Evolutionary conservation across 495 filamentous ascomycete species (phyloP).

Genomic region (Daldinia grandis): DNA sequence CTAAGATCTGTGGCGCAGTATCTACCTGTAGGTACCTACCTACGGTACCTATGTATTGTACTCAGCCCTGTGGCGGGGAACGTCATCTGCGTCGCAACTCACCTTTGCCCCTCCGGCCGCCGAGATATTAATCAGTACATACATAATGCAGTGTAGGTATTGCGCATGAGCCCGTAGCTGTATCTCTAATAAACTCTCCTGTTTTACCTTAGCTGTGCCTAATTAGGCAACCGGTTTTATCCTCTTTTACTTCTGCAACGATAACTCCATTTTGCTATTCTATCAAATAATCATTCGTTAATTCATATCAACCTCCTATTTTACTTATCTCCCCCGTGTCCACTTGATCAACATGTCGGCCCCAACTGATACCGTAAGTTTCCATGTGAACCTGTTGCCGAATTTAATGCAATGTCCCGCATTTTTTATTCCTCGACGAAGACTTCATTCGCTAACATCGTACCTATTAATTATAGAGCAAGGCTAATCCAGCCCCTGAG

Average conservation of each 20-base stretch:
- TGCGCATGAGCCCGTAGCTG: conserved; percentile 22
- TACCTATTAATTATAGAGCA: conserved; percentile 23
- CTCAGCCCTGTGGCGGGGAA: conserved; percentile 34
- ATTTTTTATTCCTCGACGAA: background rate
- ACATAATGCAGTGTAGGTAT: background rate
- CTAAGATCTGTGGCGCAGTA: conserved; percentile 23
- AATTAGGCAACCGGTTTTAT: conserved; percentile 11
- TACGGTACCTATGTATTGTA: background rate
- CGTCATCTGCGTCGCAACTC: conserved; percentile 45
- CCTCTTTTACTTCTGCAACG: conserved; percentile 1
- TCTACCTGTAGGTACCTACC: background rate
- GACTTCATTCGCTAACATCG: conserved; percentile 16
- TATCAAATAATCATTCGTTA: conserved; percentile 7
- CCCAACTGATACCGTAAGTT: conserved; percentile 53
- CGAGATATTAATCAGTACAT: conserved; percentile 18
- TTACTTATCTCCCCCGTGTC: background rate
- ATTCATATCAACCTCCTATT: conserved; percentile 1
- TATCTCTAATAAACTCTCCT: conserved; percentile 16
- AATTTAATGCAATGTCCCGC: conserved; percentile 1
- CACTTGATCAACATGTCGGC: conserved; percentile 49
- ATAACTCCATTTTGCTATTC: conserved; percentile 5
- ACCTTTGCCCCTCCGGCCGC: conserved; percentile 32
- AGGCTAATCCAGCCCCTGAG: conserved; percentile 64
- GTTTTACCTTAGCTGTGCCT: conserved; percentile 22
- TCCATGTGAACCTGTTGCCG: background rate